Evolutionary conservation across 768 basidiomycete species (phyloP).

Genomic region (Hebeloma cylindrosporum): DNA sequence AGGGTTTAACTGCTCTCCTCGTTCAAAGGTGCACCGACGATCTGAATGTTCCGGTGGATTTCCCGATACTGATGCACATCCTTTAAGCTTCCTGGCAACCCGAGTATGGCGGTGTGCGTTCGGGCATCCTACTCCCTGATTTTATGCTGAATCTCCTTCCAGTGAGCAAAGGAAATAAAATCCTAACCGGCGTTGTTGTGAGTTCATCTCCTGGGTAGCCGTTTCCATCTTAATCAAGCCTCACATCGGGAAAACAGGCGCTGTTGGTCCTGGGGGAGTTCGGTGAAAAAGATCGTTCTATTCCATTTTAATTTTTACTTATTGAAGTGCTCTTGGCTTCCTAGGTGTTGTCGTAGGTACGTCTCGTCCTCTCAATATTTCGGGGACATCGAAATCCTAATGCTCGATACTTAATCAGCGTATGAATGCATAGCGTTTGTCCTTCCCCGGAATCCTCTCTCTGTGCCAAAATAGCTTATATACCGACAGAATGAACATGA

Average conservation of each 20-base stretch:
- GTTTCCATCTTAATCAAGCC: not conserved
- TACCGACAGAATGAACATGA: conserved; percentile 26
- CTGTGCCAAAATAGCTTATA: not conserved
- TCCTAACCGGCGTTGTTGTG: conserved; percentile 21
- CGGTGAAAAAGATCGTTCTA: conserved; percentile 11
- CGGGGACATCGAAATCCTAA: not conserved
- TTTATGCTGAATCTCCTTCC: conserved; percentile 3
- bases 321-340: not conserved
- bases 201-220: not conserved
- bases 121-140: not conserved
- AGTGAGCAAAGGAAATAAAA: conserved; percentile 28
- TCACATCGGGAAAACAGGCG: conserved; percentile 7
- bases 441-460: not conserved
- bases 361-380: not conserved
- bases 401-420: conserved; percentile 21
- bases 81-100: conserved; percentile 28
- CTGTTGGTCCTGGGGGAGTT: conserved; percentile 27
- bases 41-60: not conserved
- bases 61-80: not conserved
- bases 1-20: conserved; percentile 30
- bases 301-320: not conserved
- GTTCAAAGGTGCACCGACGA: conserved; percentile 23
- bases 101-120: conserved; percentile 30
- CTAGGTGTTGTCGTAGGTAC: conserved; percentile 24
- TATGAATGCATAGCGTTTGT: conserved; percentile 39